Base-by-base conservation (phyloP, 352 stramenopile species). In the Pythium rishiriense region DNA sequence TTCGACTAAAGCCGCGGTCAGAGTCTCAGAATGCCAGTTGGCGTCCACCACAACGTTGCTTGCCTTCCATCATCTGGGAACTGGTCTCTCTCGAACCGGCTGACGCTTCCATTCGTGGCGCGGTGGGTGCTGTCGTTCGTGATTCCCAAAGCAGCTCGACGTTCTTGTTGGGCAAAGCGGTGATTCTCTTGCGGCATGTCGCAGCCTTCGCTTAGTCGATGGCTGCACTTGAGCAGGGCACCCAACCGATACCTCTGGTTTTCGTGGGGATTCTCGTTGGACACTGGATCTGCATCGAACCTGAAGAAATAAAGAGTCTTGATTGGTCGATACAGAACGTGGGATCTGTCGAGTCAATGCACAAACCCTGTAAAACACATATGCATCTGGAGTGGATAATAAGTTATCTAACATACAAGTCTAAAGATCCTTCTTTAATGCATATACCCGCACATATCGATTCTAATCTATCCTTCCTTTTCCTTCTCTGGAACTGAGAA, bases 61-160 rank as follows among this genome's bases (percentile, higher is more conserved):
- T 50, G 45, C 45, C 45, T 50, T 50, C 45, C 45, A 50, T 50
- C 45, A 33, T 50, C 21, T n/a, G 22, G 21, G 45, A 50, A 50
- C 24, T 50, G 45, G 45, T 26, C 12, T 31, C 10, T 28, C 45
- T 28, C 19, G 21, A 50, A 28, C n/a, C 25, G 43, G 21, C 22
- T 29, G 37, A 43, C 14, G 37, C 37, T 17, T 43, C 14, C 37
- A 19, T 19, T 43, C 12, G 37, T 43, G 37, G 14, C 11, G 37
- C 15, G 37, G 37, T 43, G 15, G 1, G 37, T n/a, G 37, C n/a
- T n/a, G n/a, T n/a, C n/a, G n/a, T n/a, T n/a, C n/a, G n/a, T n/a
- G n/a, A n/a, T n/a, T n/a, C n/a, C n/a, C n/a, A n/a, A n/a, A n/a
- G n/a, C n/a, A n/a, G n/a, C 14, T 43, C 11, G 14, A 14, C 33